A percentile compares a stretch with the other conserved stretches of the same genome.
Conservation (phyloP, 495 filamentous ascomycete genomes). For the Podospora fimiseda region DNA sequence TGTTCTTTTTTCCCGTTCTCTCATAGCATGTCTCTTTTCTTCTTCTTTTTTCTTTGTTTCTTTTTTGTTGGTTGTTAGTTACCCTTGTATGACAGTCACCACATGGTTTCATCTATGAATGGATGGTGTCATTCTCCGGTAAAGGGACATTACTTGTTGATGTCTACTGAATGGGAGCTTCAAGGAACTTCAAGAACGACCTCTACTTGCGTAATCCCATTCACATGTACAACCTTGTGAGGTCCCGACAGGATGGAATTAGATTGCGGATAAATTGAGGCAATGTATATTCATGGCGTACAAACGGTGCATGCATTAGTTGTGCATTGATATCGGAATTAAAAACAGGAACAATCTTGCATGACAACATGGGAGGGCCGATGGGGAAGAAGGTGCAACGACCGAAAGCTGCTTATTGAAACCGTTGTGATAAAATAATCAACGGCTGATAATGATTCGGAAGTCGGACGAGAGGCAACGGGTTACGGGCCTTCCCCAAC, state of each 20-base stretch:
- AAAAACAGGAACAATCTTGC: not conserved
- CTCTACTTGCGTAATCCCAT: too few relatives aligned
- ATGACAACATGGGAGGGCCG: not conserved
- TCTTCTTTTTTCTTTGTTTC: not conserved
- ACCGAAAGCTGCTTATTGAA: not conserved
- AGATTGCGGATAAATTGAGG: not conserved
- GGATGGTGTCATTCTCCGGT: too few relatives aligned
- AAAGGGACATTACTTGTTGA: too few relatives aligned
- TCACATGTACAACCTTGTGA: too few relatives aligned
- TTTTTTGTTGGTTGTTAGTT: too few relatives aligned
- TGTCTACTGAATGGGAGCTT: too few relatives aligned
- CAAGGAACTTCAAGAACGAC: too few relatives aligned
- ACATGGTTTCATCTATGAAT: too few relatives aligned
- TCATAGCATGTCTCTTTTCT: not conserved
- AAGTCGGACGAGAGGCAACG: not conserved
- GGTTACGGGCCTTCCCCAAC: conserved; percentile 14
- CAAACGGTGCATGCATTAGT: not conserved
- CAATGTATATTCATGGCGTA: not conserved
- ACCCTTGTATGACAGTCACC: too few relatives aligned
- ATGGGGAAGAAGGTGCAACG: not conserved
- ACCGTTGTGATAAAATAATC: not conserved
- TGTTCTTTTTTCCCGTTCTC: not conserved
- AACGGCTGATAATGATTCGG: not conserved
- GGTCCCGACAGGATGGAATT: not conserved
- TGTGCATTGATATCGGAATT: conserved; percentile 21